A percentile compares a stretch with the other conserved stretches of the same genome.
phyloP scores from a whole-genome alignment of 768 basidiomycete species.

The Mycena olivaceomarginata region DNA sequence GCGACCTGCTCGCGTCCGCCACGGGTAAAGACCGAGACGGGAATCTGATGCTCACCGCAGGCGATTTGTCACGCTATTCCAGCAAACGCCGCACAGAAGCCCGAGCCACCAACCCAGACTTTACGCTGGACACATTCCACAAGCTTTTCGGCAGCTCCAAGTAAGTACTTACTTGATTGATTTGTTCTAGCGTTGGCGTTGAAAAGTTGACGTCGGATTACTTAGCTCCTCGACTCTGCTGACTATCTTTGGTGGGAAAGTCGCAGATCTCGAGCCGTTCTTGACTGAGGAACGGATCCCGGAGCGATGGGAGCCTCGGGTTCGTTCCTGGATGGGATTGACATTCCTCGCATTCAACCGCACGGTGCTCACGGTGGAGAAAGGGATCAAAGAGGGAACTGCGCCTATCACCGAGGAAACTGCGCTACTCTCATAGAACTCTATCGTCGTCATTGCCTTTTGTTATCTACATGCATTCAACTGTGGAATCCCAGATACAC shows the following conservation, averaged over 20 bases:
- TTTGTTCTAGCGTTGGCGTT: background rate
- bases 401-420: background rate
- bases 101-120: conserved; percentile 72
- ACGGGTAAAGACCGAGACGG: conserved; percentile 75
- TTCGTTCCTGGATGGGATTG: conserved; percentile 72
- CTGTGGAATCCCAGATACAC: too few relatives aligned
- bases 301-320: conserved; percentile 80
- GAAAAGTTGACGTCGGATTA: background rate
- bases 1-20: conserved; percentile 74
- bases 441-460: too few relatives aligned
- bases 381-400: conserved; percentile 55
- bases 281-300: conserved; percentile 84
- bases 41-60: conserved; percentile 67
- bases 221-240: conserved; percentile 77
- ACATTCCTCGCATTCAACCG: conserved; percentile 75
- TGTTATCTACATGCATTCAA: too few relatives aligned
- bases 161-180: conserved; percentile 59
- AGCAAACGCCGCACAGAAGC: conserved; percentile 79
- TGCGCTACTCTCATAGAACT: too few relatives aligned
- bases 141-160: conserved; percentile 81
- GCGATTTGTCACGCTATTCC: conserved; percentile 75
- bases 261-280: conserved; percentile 71
- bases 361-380: conserved; percentile 65
- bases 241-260: conserved; percentile 79
- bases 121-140: conserved; percentile 69